These are phyloP conservation scores for Phlyctochytrium planicorne DNA, from an alignment of 192 early-diverging fungal species.

Conservation along the genomic window DNA sequence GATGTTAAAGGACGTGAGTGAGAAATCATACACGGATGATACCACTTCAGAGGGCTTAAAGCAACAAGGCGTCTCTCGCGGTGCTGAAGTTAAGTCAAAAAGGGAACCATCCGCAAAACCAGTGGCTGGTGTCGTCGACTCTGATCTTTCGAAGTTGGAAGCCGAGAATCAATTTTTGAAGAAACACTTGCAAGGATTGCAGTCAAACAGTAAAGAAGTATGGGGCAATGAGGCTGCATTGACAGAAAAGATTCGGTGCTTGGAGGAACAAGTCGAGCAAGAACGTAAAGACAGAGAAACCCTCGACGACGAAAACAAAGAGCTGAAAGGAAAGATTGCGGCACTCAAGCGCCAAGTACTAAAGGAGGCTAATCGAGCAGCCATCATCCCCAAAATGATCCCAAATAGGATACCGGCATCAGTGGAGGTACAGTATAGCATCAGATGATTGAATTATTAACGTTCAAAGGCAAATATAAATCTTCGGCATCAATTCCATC, in stretches of 20 bases:
- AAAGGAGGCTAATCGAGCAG: constrained; percentile 3
- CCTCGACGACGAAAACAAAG: constrained; percentile 15
- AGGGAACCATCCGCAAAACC: too few relatives aligned
- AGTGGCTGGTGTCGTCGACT: too few relatives aligned
- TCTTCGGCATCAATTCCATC: constrained; percentile 25
- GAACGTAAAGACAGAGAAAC: constrained; percentile 14
- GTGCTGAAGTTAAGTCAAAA: too few relatives aligned
- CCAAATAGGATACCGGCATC: constrained; percentile 15
- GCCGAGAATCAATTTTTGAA: neutral
- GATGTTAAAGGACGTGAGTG: too few relatives aligned
- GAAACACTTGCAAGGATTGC: neutral
- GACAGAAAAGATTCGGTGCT: neutral
- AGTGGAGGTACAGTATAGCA: constrained; percentile 21
- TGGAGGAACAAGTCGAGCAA: constrained; percentile 14
- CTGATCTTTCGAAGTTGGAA: too few relatives aligned
- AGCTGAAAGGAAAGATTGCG: constrained; percentile 20
- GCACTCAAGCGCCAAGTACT: constrained; percentile 22
- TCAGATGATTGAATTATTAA: neutral
- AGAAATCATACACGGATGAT: too few relatives aligned
- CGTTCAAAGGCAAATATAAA: constrained; percentile 29
- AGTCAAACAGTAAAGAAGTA: neutral
- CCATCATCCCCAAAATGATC: constrained; percentile 4
- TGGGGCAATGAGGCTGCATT: neutral
- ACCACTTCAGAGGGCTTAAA: too few relatives aligned
- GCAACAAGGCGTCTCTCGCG: too few relatives aligned